Evolutionary conservation across 2,329 filamentous ascomycete genomes (phyloP).

Genomic region (Trichophyton schoenleinii): DNA sequence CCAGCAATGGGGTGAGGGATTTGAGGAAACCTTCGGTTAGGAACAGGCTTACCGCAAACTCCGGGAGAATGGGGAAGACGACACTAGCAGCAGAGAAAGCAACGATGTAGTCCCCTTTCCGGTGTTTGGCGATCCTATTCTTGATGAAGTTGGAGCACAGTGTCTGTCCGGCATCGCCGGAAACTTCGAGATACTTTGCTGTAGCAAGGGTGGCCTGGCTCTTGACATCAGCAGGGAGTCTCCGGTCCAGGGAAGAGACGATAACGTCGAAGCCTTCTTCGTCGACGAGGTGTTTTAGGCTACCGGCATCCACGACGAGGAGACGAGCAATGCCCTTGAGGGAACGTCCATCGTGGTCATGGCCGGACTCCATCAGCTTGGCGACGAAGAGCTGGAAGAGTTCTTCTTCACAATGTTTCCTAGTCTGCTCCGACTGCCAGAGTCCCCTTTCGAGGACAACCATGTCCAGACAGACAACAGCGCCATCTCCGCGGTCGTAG

Average conservation of each 20-base stretch:
- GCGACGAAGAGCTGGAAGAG: slow-evolving; percentile 59
- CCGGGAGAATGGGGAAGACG: slow-evolving; percentile 74
- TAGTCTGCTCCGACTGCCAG: slow-evolving; percentile 33
- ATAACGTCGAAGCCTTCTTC: slow-evolving; percentile 72
- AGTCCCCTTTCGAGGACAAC: slow-evolving; percentile 35
- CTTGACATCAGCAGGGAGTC: slow-evolving; percentile 59
- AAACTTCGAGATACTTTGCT: slow-evolving; percentile 70
- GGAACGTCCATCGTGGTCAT: slow-evolving; percentile 53
- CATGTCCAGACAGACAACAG: slow-evolving; percentile 35
- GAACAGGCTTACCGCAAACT: slow-evolving; percentile 64
- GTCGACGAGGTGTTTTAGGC: slow-evolving; percentile 42
- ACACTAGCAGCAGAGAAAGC: slow-evolving; percentile 87
- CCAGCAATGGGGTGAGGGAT: slow-evolving; percentile 62
- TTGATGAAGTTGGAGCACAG: slow-evolving; percentile 65
- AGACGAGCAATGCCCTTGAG: slow-evolving; percentile 49
- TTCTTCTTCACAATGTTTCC: slow-evolving; percentile 35
- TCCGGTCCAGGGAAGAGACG: slow-evolving; percentile 73
- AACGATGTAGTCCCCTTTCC: slow-evolving; percentile 76
- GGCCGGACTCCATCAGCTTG: slow-evolving; percentile 77
- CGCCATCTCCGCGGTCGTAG: slow-evolving; percentile 36
- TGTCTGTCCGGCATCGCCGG: slow-evolving; percentile 56
- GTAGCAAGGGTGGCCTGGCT: slow-evolving; percentile 71
- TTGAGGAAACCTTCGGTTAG: slow-evolving; percentile 77
- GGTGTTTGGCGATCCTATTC: slow-evolving; percentile 56
- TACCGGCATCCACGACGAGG: slow-evolving; percentile 42